Evolutionary conservation across 768 basidiomycete genomes (phyloP), one percentile per base, ranked within the genome.

Genomic region (Rossbeevera mucosa): DNA sequence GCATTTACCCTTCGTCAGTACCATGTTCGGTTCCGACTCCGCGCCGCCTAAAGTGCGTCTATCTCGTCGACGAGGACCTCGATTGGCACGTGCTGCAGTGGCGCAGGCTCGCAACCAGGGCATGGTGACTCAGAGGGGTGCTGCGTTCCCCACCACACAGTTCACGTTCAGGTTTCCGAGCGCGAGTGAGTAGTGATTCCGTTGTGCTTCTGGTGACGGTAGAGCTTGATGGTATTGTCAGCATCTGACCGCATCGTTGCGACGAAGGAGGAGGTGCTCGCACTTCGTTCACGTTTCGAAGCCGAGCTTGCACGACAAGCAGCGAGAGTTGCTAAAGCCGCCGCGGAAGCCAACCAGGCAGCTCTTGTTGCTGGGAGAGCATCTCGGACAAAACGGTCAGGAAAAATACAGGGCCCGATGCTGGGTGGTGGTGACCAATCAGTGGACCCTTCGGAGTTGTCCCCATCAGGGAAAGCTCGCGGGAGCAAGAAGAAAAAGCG

Each of bases 401-500:
- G 71, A 52, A 71, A 74, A 54, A 60, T 67, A 7, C 76, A 74
- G 63, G 69, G 60, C 43, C 53, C 62, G 38, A 52, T 52, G 54
- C 59, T 59, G 48, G 62, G 61, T 51, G 69, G 61, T 51, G 69
- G 64, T 12, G 75, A 76, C 50, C 68, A 66, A 57, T 64, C 61
- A 7, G 62, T 65, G 12, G 74, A 78, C 50, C 71, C 66, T 51
- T 59, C 69, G 46, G 78, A 80, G 44, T 68, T 70, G 57, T 60
- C 69, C 44, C 61, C 60, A 58, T 60, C 60, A 28, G 63, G 56
- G 9, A 67, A 68, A 56, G 47, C 47, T 52, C 63, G 63, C 50
- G 61, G 71, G 54, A 63, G 60, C 54, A 94, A 92, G 80, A 94
- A 94, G 81, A 97, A 96, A 83, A 97, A 96, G 73, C 81, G 92